Evolutionary conservation across 2,329 filamentous ascomycete genomes (phyloP).

Genomic region (Cercospora nicotianae): DNA sequence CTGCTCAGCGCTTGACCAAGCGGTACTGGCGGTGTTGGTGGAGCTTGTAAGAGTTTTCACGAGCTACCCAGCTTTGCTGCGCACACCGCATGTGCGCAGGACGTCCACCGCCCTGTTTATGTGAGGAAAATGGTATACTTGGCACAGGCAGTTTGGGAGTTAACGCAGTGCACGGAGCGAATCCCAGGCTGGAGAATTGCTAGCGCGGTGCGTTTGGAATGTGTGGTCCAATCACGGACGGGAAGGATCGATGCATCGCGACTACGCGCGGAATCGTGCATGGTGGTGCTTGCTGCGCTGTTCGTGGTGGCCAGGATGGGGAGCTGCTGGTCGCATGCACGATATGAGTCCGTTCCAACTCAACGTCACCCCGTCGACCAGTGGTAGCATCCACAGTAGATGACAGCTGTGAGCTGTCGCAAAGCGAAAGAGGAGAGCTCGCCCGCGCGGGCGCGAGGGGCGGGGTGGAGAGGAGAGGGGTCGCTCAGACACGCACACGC

Average conservation of each 20-base stretch:
- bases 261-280: slow-evolving; percentile 12
- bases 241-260: slow-evolving; percentile 9
- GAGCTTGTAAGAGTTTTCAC: slow-evolving; percentile 13
- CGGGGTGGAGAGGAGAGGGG: background rate
- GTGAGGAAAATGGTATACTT: slow-evolving; percentile 19
- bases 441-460: background rate
- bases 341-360: slow-evolving; percentile 7
- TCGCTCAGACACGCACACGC: background rate
- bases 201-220: background rate
- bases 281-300: slow-evolving; percentile 15
- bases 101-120: slow-evolving; percentile 18
- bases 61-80: slow-evolving; percentile 13
- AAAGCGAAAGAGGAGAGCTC: background rate
- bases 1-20: background rate
- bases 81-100: slow-evolving; percentile 13
- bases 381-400: background rate
- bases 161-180: slow-evolving; percentile 15
- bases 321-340: slow-evolving; percentile 13
- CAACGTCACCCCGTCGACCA: slow-evolving; percentile 1
- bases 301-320: slow-evolving; percentile 3
- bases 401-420: slow-evolving; percentile 2
- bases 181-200: slow-evolving; percentile 12
- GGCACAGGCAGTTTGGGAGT: slow-evolving; percentile 16
- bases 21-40: slow-evolving; percentile 1
- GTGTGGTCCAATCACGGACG: slow-evolving; percentile 7